phyloP scores from a whole-genome alignment of 805 yeast genomes.

The Lachancea quebecensis region DNA sequence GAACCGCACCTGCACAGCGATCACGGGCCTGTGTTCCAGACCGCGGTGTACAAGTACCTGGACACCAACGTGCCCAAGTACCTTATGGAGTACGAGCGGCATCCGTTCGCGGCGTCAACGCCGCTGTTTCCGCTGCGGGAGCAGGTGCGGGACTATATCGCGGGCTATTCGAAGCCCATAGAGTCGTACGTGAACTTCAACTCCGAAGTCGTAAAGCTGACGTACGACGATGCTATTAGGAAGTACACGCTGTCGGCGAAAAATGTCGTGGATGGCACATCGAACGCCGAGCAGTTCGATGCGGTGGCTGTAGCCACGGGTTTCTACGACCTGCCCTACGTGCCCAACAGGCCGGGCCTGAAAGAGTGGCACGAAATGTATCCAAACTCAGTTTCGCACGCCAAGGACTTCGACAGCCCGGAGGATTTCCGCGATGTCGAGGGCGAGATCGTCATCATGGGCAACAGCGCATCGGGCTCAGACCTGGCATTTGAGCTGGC shows the following conservation, averaged over 20 bases:
- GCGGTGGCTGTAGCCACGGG: conserved; percentile 62
- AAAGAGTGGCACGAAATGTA: conserved; percentile 37
- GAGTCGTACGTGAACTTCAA: conserved; percentile 37
- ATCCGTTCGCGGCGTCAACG: conserved; percentile 39
- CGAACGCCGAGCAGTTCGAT: conserved; percentile 37
- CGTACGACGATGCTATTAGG: conserved; percentile 13
- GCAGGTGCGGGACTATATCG: conserved; percentile 53
- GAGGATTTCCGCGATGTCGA: conserved; percentile 35
- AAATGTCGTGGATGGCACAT: conserved; percentile 20
- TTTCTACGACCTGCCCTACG: conserved; percentile 52
- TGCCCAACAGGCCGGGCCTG: conserved; percentile 52
- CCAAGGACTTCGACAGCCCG: conserved; percentile 48
- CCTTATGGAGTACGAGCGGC: conserved; percentile 55
- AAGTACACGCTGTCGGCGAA: conserved; percentile 41
- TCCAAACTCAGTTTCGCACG: conserved; percentile 48
- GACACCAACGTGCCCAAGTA: conserved; percentile 60
- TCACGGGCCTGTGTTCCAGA: conserved; percentile 35
- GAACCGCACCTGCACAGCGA: conserved; percentile 6
- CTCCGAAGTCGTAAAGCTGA: conserved; percentile 41
- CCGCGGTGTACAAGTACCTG: conserved; percentile 52
- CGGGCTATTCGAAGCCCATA: conserved; percentile 42
- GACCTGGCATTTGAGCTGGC: conserved; percentile 64
- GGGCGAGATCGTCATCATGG: conserved; percentile 53
- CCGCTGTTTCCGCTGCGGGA: conserved; percentile 53
- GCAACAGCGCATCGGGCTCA: conserved; percentile 70